Conservation (phyloP, 2,329 filamentous ascomycete genomes). For the Malbranchea cinnamomea region DNA sequence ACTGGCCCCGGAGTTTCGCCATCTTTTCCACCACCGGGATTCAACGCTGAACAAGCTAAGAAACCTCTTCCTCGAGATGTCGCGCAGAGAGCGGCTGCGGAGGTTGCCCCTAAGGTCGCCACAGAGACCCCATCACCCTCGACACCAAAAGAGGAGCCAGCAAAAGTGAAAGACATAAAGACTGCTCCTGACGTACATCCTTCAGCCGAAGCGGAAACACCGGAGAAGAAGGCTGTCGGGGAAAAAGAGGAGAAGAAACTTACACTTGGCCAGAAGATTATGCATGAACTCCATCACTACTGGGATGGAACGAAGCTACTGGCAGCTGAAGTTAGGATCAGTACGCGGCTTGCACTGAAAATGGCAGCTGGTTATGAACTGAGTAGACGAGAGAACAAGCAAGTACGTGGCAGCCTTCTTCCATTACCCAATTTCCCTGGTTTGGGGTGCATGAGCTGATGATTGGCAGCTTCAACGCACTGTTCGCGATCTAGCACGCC, state of each 20-base stretch:
- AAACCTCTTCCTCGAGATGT: constrained; percentile 47
- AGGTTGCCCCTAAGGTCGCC: constrained; percentile 19
- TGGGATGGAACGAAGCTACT: constrained; percentile 97
- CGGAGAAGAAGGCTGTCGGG: constrained; percentile 45
- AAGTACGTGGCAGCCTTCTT: constrained; percentile 32
- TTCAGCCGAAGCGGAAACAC: constrained; percentile 6
- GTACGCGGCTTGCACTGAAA: constrained; percentile 77
- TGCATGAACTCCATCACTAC: constrained; percentile 86
- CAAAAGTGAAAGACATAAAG: constrained; percentile 31
- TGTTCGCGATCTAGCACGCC: constrained; percentile 77
- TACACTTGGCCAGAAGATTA: constrained; percentile 81
- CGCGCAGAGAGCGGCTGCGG: constrained; percentile 16
- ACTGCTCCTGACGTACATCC: no score
- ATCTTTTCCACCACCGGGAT: constrained; percentile 67
- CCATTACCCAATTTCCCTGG: constrained; percentile 3
- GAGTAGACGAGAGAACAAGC: constrained; percentile 80
- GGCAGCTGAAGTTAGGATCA: constrained; percentile 84
- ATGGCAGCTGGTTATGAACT: constrained; percentile 98
- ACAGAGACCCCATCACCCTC: constrained; percentile 19
- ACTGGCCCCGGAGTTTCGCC: constrained; percentile 25
- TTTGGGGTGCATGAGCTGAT: no score
- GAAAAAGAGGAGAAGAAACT: constrained; percentile 68
- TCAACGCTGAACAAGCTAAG: constrained; percentile 80
- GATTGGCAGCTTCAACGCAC: constrained; percentile 64
- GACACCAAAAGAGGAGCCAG: constrained; percentile 22